Conservation (phyloP, 768 basidiomycete genomes). For the Boletus eberwhitei region DNA sequence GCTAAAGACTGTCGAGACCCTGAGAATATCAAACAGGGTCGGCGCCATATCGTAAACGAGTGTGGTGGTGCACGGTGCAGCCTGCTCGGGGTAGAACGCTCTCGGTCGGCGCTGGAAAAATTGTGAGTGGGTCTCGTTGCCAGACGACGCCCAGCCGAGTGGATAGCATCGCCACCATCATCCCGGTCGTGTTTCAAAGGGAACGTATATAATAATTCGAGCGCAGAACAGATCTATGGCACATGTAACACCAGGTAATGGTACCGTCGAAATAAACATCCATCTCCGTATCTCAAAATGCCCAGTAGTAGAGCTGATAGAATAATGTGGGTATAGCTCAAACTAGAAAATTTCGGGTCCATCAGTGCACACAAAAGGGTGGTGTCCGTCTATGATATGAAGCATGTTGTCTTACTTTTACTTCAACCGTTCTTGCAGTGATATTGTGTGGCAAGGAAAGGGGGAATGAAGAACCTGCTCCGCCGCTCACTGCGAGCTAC, state of each 20-base stretch:
- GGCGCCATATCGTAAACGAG: constrained; percentile 14
- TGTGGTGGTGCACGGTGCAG: constrained; percentile 14
- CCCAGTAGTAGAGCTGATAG: constrained; percentile 7
- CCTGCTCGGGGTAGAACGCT: constrained; percentile 2
- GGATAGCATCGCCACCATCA: constrained; percentile 9
- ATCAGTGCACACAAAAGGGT: constrained; percentile 13
- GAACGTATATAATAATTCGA: not conserved
- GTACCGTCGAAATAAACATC: constrained; percentile 6
- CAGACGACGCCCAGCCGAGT: constrained; percentile 12
- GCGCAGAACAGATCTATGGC: constrained; percentile 8
- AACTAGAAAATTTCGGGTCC: constrained; percentile 18
- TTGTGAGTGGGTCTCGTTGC: constrained; percentile 9
- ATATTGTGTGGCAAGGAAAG: not conserved
- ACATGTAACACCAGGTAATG: constrained; percentile 16
- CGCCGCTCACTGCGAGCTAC: constrained; percentile 1
- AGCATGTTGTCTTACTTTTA: constrained; percentile 18
- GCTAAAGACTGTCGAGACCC: constrained; percentile 30
- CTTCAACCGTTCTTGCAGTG: not conserved
- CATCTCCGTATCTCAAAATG: constrained; percentile 4
- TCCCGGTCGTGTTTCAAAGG: not conserved
- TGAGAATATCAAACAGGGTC: constrained; percentile 10
- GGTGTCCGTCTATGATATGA: constrained; percentile 19
- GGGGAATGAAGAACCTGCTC: constrained; percentile 8
- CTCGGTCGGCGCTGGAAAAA: not conserved
- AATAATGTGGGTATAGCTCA: constrained; percentile 28